A percentile compares a stretch with the other conserved stretches of the same genome.
phyloP scores from a whole-genome alignment of 805 yeast species.

The Candida broadrunensis region DNA sequence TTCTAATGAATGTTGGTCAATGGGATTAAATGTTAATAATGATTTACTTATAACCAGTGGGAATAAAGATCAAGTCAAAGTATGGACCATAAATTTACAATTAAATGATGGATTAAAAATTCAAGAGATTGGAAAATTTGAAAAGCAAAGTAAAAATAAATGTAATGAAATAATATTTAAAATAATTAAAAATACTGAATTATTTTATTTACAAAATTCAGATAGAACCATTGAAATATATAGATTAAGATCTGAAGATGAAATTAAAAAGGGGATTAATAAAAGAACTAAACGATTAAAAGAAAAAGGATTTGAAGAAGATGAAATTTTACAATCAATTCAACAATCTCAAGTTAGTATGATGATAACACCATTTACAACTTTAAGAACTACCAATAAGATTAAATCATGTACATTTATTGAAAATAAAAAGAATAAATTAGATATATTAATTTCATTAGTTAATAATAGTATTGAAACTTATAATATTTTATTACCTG shows the following conservation, averaged over 20 bases:
- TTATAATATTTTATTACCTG: conserved; percentile 57
- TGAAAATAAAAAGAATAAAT: conserved; percentile 29
- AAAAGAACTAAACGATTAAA: conserved; percentile 74
- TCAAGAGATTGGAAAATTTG: conserved; percentile 59
- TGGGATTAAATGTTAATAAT: conserved; percentile 47
- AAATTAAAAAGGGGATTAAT: conserved; percentile 70
- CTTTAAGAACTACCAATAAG: conserved; percentile 62
- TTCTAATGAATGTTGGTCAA: conserved; percentile 89
- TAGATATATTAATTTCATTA: conserved; percentile 64
- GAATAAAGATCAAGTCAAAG: conserved; percentile 73
- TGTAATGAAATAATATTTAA: conserved; percentile 59
- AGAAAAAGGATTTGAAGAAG: conserved; percentile 62
- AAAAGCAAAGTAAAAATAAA: conserved; percentile 74
- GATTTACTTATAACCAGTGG: conserved; percentile 67
- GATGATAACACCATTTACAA: conserved; percentile 65
- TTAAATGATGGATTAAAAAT: conserved; percentile 49
- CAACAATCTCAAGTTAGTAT: conserved; percentile 50
- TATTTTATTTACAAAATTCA: conserved; percentile 70
- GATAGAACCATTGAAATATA: conserved; percentile 81
- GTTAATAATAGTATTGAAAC: conserved; percentile 74
- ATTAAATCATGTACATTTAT: conserved; percentile 71
- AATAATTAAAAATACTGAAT: conserved; percentile 34
- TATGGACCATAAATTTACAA: conserved; percentile 71
- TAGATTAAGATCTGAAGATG: conserved; percentile 72
- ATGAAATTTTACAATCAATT: conserved; percentile 49